Percentiles rank a stretch among this genome's conserved stretches.
phyloP scores from a whole-genome alignment of 164 flowering plant genomes.

The Liquidambar formosana region DNA sequence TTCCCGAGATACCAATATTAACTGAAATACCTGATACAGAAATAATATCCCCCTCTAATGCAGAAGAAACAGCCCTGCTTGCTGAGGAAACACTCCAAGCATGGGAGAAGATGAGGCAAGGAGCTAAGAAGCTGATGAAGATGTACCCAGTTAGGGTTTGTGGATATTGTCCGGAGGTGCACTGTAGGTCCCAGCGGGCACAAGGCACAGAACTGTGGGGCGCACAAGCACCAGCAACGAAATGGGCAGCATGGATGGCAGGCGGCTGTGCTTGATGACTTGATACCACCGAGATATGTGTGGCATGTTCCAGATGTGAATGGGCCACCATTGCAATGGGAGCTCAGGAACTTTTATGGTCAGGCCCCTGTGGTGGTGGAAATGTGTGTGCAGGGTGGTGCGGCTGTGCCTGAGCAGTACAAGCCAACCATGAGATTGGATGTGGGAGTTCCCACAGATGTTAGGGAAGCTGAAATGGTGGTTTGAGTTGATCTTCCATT shows the following conservation, averaged over 20 bases:
- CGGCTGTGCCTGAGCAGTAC: slow-evolving; percentile 73
- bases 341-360: slow-evolving; percentile 83
- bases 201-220: slow-evolving; percentile 95
- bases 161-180: slow-evolving; percentile 96
- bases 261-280: slow-evolving; percentile 74
- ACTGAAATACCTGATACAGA: slow-evolving; percentile 62
- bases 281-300: slow-evolving; percentile 89
- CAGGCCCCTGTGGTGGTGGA: slow-evolving; percentile 97
- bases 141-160: slow-evolving; percentile 84
- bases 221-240: slow-evolving; percentile 90
- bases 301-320: slow-evolving; percentile 90
- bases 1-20: slow-evolving; percentile 34
- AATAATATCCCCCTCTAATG: slow-evolving; percentile 45
- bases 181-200: slow-evolving; percentile 88
- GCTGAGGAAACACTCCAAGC: slow-evolving; percentile 78
- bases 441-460: slow-evolving; percentile 72
- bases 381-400: slow-evolving; percentile 93
- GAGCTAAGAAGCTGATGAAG: slow-evolving; percentile 78
- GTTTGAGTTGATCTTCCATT: slow-evolving; percentile 40
- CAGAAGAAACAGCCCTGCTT: slow-evolving; percentile 53
- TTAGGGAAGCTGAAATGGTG: slow-evolving; percentile 89
- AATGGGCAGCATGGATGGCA: slow-evolving; percentile 99
- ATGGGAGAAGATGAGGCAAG: slow-evolving; percentile 83
- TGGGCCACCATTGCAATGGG: slow-evolving; percentile 61
- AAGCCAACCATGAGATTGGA: slow-evolving; percentile 93